Conservation (phyloP, 2,329 filamentous ascomycete genomes). For the Cladorrhinum sp. region DNA sequence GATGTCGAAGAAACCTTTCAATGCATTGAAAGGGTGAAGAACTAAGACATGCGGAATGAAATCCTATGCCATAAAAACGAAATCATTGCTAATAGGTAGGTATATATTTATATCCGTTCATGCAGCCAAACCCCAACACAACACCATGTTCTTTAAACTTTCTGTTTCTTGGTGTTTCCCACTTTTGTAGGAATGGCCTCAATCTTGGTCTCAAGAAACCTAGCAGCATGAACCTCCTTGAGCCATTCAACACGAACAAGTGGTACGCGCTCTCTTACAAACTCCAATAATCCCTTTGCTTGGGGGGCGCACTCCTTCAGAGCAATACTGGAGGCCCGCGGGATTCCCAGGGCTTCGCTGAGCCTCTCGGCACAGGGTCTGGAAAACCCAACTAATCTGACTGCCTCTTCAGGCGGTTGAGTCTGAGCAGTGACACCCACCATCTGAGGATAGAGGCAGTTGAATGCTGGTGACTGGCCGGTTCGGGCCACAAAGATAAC, state of each 20-base stretch:
- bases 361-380: constrained; percentile 57
- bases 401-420: constrained; percentile 38
- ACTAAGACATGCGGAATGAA: no score
- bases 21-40: no score
- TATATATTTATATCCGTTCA: no score
- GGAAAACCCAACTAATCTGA: constrained; percentile 61
- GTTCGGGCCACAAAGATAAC: constrained; percentile 58
- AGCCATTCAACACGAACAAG: constrained; percentile 57
- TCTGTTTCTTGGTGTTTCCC: constrained; percentile 36
- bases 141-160: background rate
- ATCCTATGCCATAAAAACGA: no score
- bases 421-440: constrained; percentile 44
- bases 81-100: no score
- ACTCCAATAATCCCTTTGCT: constrained; percentile 54
- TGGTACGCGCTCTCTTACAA: constrained; percentile 51
- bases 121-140: no score
- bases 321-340: constrained; percentile 63
- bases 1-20: no score
- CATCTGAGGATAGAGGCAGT: constrained; percentile 56
- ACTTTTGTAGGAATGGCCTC: constrained; percentile 42
- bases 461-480: constrained; percentile 55
- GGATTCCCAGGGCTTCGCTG: constrained; percentile 55
- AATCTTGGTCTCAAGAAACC: constrained; percentile 48
- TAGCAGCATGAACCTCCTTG: constrained; percentile 39
- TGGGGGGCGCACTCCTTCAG: constrained; percentile 56